A percentile compares a stretch with the other conserved stretches of the same genome.
Conservation (phyloP, 345 rosid species). For the Clausena lansium region DNA sequence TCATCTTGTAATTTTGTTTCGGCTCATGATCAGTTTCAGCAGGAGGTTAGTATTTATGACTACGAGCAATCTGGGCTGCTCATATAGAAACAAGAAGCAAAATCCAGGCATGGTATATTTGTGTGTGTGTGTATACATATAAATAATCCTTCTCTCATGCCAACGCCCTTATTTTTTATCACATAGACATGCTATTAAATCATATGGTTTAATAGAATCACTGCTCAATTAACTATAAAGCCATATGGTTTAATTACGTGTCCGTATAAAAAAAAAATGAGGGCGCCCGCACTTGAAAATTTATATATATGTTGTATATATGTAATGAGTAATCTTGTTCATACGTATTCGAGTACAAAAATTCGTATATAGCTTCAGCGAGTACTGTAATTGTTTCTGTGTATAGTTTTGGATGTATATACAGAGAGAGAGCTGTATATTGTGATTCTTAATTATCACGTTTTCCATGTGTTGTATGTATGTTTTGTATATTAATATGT, state of each 20-base stretch:
- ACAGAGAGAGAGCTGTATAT: not conserved
- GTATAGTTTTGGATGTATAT: not conserved
- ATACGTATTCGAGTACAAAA: not conserved
- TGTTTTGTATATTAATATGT: not conserved
- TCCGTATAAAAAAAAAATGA: too few species aligned
- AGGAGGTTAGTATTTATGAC: constrained; percentile 28
- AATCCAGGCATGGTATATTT: not conserved
- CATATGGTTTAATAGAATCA: too few species aligned
- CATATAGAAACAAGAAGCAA: not conserved
- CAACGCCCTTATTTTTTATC: too few species aligned
- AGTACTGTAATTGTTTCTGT: not conserved
- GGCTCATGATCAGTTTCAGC: not conserved
- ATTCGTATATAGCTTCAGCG: not conserved
- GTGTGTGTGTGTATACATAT: too few species aligned
- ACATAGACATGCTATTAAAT: too few species aligned
- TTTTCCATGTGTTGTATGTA: not conserved
- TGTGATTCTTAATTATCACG: not conserved
- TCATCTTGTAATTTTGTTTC: not conserved
- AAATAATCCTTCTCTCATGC: too few species aligned
- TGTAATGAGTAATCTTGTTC: not conserved
- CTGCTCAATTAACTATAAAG: too few species aligned
- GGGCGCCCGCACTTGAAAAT: too few species aligned
- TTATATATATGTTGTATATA: not conserved
- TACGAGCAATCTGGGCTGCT: constrained; percentile 25
- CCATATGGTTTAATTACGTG: too few species aligned